Evolutionary conservation across 1,139 yeast genomes (phyloP).

Genomic region (Suhomyces taliae): DNA sequence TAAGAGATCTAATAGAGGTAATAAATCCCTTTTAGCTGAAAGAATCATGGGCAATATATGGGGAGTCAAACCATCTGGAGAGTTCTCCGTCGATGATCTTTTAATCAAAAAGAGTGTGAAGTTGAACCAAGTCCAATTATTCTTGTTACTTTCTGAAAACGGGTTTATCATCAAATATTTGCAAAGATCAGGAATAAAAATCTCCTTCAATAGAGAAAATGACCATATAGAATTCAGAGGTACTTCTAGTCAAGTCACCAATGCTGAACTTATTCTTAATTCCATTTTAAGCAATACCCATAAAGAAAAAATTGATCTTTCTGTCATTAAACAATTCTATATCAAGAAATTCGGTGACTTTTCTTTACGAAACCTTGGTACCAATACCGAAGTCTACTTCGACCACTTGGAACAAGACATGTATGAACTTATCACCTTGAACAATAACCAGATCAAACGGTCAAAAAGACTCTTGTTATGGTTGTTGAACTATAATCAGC

Average conservation of each 20-base stretch:
- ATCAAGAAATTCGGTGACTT: constrained; percentile 27
- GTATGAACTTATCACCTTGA: constrained; percentile 35
- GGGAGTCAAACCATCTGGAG: constrained; percentile 32
- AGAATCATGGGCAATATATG: constrained; percentile 39
- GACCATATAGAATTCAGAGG: constrained; percentile 28
- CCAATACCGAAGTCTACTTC: constrained; percentile 39
- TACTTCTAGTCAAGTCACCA: constrained; percentile 33
- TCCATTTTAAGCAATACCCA: constrained; percentile 37
- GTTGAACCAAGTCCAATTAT: constrained; percentile 45
- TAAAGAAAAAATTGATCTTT: constrained; percentile 34
- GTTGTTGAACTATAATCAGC: constrained; percentile 38
- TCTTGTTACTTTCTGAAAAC: constrained; percentile 47
- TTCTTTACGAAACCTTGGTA: constrained; percentile 27
- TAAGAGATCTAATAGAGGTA: constrained; percentile 17
- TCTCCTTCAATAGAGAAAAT: constrained; percentile 35
- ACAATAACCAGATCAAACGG: constrained; percentile 27
- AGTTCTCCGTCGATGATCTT: constrained; percentile 37
- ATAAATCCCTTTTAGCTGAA: constrained; percentile 15
- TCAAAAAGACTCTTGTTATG: constrained; percentile 43
- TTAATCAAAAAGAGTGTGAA: constrained; percentile 39
- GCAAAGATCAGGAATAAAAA: constrained; percentile 56
- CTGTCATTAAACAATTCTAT: constrained; percentile 24
- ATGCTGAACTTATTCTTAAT: constrained; percentile 34
- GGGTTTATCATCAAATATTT: constrained; percentile 50
- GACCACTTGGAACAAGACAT: constrained; percentile 21